Evolutionary conservation across 2,329 filamentous ascomycete genomes (phyloP).

Genomic region (Colletotrichum simmondsii): DNA sequence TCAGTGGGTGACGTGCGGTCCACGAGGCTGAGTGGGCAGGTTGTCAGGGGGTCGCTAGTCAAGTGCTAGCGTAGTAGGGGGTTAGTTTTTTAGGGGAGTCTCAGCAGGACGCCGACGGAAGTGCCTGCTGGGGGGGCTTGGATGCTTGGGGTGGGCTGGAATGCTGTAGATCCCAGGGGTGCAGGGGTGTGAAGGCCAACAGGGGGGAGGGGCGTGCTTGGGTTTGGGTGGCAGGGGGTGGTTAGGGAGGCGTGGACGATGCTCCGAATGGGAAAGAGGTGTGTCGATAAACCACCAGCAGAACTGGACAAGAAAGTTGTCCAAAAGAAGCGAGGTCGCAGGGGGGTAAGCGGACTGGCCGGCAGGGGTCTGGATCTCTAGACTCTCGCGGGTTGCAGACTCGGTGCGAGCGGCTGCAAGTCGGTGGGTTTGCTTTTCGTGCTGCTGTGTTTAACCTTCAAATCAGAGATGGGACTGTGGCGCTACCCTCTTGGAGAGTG

Average conservation of each 20-base stretch:
- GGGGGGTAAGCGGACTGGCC: constrained; percentile 24
- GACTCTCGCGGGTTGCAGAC: constrained; percentile 25
- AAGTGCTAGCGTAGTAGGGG: constrained; percentile 29
- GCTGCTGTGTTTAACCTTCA: constrained; percentile 19
- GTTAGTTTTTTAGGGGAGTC: constrained; percentile 33
- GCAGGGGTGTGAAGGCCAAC: constrained; percentile 21
- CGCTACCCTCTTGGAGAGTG: background rate
- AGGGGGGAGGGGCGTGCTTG: constrained; percentile 19
- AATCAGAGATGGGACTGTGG: constrained; percentile 11
- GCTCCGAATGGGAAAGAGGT: background rate
- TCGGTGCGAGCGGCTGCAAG: constrained; percentile 19
- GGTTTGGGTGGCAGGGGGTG: constrained; percentile 19
- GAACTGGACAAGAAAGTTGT: constrained; percentile 4
- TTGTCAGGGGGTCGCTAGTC: constrained; percentile 26
- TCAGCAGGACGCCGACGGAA: constrained; percentile 34
- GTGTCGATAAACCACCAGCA: background rate
- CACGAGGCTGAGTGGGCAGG: constrained; percentile 53
- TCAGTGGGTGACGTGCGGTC: constrained; percentile 54
- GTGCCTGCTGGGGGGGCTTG: constrained; percentile 34
- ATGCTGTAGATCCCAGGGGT: constrained; percentile 34
- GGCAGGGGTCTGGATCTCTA: constrained; percentile 28
- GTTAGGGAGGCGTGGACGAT: background rate
- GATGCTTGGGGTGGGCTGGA: constrained; percentile 35
- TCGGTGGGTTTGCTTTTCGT: background rate
- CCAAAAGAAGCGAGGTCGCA: constrained; percentile 18